Conservation (phyloP, 2,329 filamentous ascomycete species). For the Cladophialophora psammophila region DNA sequence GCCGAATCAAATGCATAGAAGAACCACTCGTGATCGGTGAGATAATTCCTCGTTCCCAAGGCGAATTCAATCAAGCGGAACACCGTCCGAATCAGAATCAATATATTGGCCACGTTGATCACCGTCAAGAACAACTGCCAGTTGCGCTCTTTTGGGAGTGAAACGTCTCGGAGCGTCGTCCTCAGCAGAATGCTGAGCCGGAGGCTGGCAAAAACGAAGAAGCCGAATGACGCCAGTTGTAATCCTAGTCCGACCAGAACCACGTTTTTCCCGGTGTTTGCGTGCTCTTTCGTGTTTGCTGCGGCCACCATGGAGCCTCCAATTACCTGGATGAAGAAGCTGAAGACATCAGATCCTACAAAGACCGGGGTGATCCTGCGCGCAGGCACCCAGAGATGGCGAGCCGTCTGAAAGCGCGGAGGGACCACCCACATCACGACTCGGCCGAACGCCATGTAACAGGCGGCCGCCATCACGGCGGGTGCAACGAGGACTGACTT, state of each 20-base stretch:
- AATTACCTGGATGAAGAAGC: slow-evolving; percentile 55
- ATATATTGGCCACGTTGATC: slow-evolving; percentile 32
- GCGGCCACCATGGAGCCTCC: slow-evolving; percentile 49
- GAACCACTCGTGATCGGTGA: slow-evolving; percentile 34
- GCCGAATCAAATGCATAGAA: slow-evolving; percentile 36
- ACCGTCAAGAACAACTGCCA: slow-evolving; percentile 32
- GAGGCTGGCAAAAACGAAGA: slow-evolving; percentile 56
- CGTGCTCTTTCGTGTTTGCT: slow-evolving; percentile 40
- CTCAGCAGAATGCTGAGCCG: slow-evolving; percentile 43
- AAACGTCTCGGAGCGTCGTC: slow-evolving; percentile 20
- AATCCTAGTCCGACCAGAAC: slow-evolving; percentile 52
- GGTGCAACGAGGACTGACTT: slow-evolving; percentile 51
- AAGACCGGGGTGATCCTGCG: slow-evolving; percentile 50
- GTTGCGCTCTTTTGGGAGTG: slow-evolving; percentile 31
- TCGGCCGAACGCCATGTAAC: slow-evolving; percentile 56
- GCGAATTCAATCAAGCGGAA: slow-evolving; percentile 32
- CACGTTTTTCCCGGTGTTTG: slow-evolving; percentile 51
- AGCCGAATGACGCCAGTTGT: slow-evolving; percentile 60
- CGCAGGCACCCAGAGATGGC: slow-evolving; percentile 50
- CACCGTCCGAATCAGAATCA: slow-evolving; percentile 34
- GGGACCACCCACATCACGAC: slow-evolving; percentile 56
- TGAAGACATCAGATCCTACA: slow-evolving; percentile 53
- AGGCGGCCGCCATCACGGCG: slow-evolving; percentile 57
- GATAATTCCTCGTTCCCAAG: slow-evolving; percentile 31
- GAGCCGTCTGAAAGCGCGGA: slow-evolving; percentile 39